Percentiles rank a stretch among this genome's conserved stretches.
Evolutionary conservation across 177 flowering plant genomes (phyloP).

Genomic region (Vitis hybrid): DNA sequence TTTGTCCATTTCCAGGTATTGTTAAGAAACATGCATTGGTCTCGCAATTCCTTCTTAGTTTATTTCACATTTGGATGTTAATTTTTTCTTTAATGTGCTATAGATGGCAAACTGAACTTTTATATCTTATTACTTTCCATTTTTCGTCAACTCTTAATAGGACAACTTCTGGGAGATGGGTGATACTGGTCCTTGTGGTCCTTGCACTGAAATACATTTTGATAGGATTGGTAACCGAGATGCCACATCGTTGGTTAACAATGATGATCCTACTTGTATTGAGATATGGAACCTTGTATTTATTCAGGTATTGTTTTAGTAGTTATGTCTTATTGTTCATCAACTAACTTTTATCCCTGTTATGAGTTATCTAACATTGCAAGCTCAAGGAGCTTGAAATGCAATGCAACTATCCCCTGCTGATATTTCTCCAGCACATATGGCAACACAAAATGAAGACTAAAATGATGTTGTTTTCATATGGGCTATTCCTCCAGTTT

Average conservation of each 20-base stretch:
- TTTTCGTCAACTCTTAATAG: slow-evolving; percentile 28
- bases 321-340: not conserved
- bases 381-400: too few relatives aligned
- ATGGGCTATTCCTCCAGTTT: not conserved
- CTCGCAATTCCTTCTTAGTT: too few relatives aligned
- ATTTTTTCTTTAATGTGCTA: too few relatives aligned
- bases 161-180: slow-evolving; percentile 99
- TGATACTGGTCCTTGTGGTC: slow-evolving; percentile 99
- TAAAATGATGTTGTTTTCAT: not conserved
- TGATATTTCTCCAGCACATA: too few relatives aligned
- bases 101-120: not conserved
- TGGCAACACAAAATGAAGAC: too few relatives aligned
- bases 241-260: slow-evolving; percentile 83
- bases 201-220: slow-evolving; percentile 96
- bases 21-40: too few relatives aligned
- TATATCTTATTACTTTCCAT: slow-evolving; percentile 1
- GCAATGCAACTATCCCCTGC: too few relatives aligned
- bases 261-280: slow-evolving; percentile 96
- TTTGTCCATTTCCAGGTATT: too few relatives aligned
- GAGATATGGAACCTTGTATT: slow-evolving; percentile 99
- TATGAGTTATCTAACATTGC: too few relatives aligned
- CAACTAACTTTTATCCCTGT: too few relatives aligned
- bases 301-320: slow-evolving; percentile 68
- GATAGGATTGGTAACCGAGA: slow-evolving; percentile 89
- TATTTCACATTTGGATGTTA: too few relatives aligned